phyloP scores from a whole-genome alignment of 805 yeast species.

The Wickerhamia fluorescens region DNA sequence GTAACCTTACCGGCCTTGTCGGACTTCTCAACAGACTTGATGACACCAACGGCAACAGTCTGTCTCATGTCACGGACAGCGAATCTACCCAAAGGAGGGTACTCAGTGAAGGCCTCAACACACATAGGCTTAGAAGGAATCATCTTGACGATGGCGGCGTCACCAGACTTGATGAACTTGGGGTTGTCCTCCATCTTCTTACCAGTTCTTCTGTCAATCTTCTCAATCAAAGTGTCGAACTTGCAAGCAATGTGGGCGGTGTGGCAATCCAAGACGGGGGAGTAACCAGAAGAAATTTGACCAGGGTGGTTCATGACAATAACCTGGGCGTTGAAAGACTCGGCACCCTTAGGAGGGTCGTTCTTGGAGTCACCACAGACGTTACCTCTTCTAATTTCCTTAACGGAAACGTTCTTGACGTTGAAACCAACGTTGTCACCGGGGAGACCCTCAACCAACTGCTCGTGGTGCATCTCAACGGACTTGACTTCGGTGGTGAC shows the following conservation, averaged over 20 bases:
- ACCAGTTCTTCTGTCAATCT: conserved; percentile 75
- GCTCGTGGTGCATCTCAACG: conserved; percentile 85
- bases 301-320: conserved; percentile 89
- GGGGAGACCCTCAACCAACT: conserved; percentile 71
- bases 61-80: conserved; percentile 99
- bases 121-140: conserved; percentile 39
- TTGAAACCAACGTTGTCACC: conserved; percentile 91
- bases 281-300: conserved; percentile 85
- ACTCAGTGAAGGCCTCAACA: conserved; percentile 39
- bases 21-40: conserved; percentile 89
- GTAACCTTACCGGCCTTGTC: conserved; percentile 89
- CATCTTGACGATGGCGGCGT: conserved; percentile 36
- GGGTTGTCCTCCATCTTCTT: conserved; percentile 27
- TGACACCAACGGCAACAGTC: conserved; percentile 99
- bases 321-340: conserved; percentile 76
- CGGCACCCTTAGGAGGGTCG: conserved; percentile 79
- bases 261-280: conserved; percentile 89
- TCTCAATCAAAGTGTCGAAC: conserved; percentile 70
- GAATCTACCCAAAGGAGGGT: conserved; percentile 41
- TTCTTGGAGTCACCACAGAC: conserved; percentile 85
- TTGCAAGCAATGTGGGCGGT: conserved; percentile 90
- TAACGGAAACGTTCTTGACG: conserved; percentile 84
- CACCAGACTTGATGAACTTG: conserved; percentile 32
- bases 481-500: conserved; percentile 87
- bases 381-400: conserved; percentile 91